A percentile compares a stretch with the other conserved stretches of the same genome.
These are phyloP conservation scores for Botrytis sinoallii DNA, from an alignment of 2,329 filamentous ascomycete genomes.

Conservation along the genomic window DNA sequence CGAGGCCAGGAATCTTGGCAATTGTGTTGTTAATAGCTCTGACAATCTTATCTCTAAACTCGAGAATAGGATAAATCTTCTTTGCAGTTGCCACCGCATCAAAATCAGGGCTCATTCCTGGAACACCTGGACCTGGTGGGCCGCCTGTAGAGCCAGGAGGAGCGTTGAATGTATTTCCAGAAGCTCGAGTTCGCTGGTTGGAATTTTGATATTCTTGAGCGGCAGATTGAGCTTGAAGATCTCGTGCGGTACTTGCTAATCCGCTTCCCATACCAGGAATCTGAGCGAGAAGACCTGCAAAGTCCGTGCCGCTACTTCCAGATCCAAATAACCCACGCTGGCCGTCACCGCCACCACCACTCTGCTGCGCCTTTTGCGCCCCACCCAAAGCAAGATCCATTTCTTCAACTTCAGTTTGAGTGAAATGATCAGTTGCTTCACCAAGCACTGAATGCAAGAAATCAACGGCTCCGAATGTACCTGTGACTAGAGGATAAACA, in stretches of 20 bases:
- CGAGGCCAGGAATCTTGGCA: conserved; percentile 85
- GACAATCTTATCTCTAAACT: conserved; percentile 92
- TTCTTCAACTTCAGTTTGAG: conserved; percentile 80
- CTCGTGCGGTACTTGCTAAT: conserved; percentile 63
- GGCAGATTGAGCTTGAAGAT: conserved; percentile 58
- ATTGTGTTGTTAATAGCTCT: conserved; percentile 80
- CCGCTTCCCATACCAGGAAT: conserved; percentile 68
- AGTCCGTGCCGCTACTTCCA: conserved; percentile 47
- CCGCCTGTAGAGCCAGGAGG: conserved; percentile 40
- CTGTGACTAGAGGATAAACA: conserved; percentile 73
- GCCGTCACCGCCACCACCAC: conserved; percentile 36
- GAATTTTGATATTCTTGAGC: conserved; percentile 61
- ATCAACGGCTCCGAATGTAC: conserved; percentile 76
- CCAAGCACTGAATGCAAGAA: conserved; percentile 73
- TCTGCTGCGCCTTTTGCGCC: conserved; percentile 44
- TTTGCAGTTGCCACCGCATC: conserved; percentile 73
- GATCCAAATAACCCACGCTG: conserved; percentile 39
- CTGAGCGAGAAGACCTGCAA: conserved; percentile 71
- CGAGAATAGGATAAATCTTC: conserved; percentile 91
- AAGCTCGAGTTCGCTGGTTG: conserved; percentile 38
- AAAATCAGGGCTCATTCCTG: conserved; percentile 71
- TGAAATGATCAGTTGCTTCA: conserved; percentile 80
- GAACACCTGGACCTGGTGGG: conserved; percentile 53
- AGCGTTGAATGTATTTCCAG: conserved; percentile 28
- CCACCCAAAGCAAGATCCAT: conserved; percentile 71